Percentiles rank a stretch among this genome's conserved stretches.
Conservation (phyloP, 2,329 filamentous ascomycete genomes). For the Arthrobotrys entomopaga region DNA sequence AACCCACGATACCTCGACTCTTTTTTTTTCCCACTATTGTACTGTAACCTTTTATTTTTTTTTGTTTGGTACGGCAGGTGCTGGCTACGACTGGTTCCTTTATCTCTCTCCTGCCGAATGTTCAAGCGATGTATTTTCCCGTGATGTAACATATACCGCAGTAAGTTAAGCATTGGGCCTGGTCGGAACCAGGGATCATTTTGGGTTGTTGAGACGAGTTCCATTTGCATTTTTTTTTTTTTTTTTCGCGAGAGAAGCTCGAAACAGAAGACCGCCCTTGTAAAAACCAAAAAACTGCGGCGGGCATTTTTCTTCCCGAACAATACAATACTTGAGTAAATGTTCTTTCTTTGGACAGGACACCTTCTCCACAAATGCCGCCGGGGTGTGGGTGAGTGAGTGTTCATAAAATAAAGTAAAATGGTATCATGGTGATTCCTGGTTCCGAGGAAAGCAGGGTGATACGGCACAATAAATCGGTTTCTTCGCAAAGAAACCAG, state of each 20-base stretch:
- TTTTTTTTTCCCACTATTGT: constrained; percentile 14
- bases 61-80: constrained; percentile 16
- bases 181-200: constrained; percentile 54
- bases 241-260: constrained; percentile 14
- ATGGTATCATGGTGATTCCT: background rate
- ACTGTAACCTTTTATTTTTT: background rate
- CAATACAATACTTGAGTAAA: background rate
- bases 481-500: background rate
- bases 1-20: constrained; percentile 28
- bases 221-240: too few species aligned
- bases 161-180: constrained; percentile 30
- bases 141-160: constrained; percentile 53
- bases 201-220: constrained; percentile 55
- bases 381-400: too few species aligned
- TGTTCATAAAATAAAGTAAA: too few species aligned
- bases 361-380: too few species aligned
- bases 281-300: background rate
- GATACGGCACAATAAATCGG: background rate
- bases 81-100: constrained; percentile 19
- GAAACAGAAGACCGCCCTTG: background rate
- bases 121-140: constrained; percentile 37
- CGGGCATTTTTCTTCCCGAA: constrained; percentile 10
- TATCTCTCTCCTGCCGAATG: constrained; percentile 29
- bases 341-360: too few species aligned
- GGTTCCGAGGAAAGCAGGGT: constrained; percentile 1